phyloP scores from a whole-genome alignment of 176 grass and related monocot species.

The Cocos nucifera region DNA sequence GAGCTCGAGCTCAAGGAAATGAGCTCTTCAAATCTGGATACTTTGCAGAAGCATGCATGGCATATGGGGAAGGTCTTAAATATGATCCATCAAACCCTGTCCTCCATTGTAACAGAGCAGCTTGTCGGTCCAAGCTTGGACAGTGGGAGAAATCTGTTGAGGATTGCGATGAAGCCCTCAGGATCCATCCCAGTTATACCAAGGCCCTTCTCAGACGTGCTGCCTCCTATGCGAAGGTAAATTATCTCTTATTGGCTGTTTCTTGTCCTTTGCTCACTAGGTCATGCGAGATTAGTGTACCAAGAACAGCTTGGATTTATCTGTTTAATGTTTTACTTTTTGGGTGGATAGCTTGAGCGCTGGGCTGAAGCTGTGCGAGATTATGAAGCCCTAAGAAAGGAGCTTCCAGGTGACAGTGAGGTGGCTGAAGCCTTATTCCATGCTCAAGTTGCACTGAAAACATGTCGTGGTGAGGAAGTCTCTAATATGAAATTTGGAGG shows the following conservation, averaged over 20 bases:
- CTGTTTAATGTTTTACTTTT: not conserved
- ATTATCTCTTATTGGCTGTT: not conserved
- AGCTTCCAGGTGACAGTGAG: slow-evolving; percentile 62
- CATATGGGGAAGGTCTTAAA: slow-evolving; percentile 91
- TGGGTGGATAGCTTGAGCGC: slow-evolving; percentile 44
- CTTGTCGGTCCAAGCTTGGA: slow-evolving; percentile 79
- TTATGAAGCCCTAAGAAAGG: slow-evolving; percentile 66
- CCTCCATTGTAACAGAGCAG: slow-evolving; percentile 86
- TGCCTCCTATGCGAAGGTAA: slow-evolving; percentile 72
- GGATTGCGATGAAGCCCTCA: slow-evolving; percentile 81
- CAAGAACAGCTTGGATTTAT: too few species aligned
- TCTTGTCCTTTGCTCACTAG: too few species aligned
- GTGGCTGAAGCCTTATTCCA: slow-evolving; percentile 68
- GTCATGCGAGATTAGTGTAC: not conserved
- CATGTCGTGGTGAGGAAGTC: slow-evolving; percentile 70
- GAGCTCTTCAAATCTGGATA: slow-evolving; percentile 77
- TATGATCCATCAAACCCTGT: slow-evolving; percentile 73
- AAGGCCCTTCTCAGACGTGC: slow-evolving; percentile 95
- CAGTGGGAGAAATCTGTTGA: slow-evolving; percentile 75
- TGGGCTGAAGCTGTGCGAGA: slow-evolving; percentile 76
- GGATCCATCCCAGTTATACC: slow-evolving; percentile 77
- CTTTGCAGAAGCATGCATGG: slow-evolving; percentile 74
- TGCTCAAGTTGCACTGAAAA: slow-evolving; percentile 77
- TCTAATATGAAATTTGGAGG: slow-evolving; percentile 94
- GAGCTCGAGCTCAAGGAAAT: slow-evolving; percentile 74